phyloP scores from a whole-genome alignment of 176 grass and related monocot genomes.

The Musa itinerans region DNA sequence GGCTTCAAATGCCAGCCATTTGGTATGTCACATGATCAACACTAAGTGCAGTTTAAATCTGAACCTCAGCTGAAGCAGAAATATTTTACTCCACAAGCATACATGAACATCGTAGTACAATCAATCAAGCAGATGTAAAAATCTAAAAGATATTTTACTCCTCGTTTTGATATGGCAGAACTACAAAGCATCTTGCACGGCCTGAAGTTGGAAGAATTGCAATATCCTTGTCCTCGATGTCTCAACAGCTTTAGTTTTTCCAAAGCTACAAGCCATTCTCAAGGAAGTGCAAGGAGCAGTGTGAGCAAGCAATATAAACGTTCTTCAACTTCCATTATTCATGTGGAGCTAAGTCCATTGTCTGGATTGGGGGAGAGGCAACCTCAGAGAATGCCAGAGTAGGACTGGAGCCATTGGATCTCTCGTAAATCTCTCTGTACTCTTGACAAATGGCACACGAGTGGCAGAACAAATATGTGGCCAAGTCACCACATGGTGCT shows the following conservation, averaged over 20 bases:
- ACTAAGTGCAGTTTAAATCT: no score
- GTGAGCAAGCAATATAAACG: background rate
- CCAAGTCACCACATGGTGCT: constrained; percentile 67
- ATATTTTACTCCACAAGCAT: no score
- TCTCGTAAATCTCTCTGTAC: constrained; percentile 74
- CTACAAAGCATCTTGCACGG: background rate
- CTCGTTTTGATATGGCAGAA: background rate
- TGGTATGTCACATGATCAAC: no score
- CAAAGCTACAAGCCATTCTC: background rate
- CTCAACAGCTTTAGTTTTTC: background rate
- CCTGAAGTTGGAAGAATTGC: background rate
- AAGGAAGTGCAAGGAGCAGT: background rate
- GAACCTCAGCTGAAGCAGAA: no score
- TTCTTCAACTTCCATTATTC: background rate
- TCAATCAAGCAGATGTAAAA: no score
- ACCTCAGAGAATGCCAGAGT: constrained; percentile 23
- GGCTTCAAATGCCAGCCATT: no score
- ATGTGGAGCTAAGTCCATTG: constrained; percentile 33
- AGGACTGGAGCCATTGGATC: constrained; percentile 22
- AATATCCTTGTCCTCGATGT: background rate
- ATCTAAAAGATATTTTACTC: no score
- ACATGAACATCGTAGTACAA: no score
- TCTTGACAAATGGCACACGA: constrained; percentile 87
- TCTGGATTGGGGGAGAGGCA: constrained; percentile 50
- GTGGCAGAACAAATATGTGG: constrained; percentile 85